These are phyloP conservation scores for Sarocladium kiliense DNA, from an alignment of 2,329 filamentous ascomycete species.

Conservation along the genomic window DNA sequence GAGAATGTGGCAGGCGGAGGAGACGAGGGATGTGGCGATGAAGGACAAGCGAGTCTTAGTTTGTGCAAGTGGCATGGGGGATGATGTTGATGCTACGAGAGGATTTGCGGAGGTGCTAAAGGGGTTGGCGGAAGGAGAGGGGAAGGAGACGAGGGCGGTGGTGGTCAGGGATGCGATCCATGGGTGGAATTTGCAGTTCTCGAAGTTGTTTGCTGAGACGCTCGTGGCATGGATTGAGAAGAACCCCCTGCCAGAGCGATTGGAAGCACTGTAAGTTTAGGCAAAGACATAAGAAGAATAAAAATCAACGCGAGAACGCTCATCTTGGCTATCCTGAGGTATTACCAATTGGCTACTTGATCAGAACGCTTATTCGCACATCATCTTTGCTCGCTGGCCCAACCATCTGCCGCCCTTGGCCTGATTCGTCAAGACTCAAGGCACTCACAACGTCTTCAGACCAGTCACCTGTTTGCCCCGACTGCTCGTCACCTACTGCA, in stretches of 20 bases:
- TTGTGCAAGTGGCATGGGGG: slow-evolving; percentile 1
- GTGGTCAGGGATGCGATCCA: slow-evolving; percentile 28
- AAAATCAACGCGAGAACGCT: too few species aligned
- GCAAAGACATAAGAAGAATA: too few species aligned
- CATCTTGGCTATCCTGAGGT: too few species aligned
- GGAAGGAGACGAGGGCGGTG: slow-evolving; percentile 19
- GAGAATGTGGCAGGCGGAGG: slow-evolving; percentile 7
- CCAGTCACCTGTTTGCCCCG: neutral
- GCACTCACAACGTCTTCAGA: neutral
- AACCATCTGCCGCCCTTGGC: neutral
- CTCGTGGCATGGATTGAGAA: slow-evolving; percentile 28
- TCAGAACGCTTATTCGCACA: neutral
- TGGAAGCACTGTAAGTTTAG: neutral
- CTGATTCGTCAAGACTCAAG: neutral
- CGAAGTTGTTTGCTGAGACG: slow-evolving; percentile 26
- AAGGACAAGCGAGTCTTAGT: slow-evolving; percentile 7
- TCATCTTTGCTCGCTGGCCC: neutral
- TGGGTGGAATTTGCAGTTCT: slow-evolving; percentile 32
- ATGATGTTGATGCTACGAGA: slow-evolving; percentile 14
- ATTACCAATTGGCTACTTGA: neutral
- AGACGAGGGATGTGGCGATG: slow-evolving; percentile 4
- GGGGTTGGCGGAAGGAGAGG: slow-evolving; percentile 12
- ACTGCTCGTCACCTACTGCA: neutral
- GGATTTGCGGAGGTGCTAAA: slow-evolving; percentile 19
- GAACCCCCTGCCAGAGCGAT: slow-evolving; percentile 15